Conservation (phyloP, 2,329 filamentous ascomycete genomes). For the Stachybotrys chartarum region DNA sequence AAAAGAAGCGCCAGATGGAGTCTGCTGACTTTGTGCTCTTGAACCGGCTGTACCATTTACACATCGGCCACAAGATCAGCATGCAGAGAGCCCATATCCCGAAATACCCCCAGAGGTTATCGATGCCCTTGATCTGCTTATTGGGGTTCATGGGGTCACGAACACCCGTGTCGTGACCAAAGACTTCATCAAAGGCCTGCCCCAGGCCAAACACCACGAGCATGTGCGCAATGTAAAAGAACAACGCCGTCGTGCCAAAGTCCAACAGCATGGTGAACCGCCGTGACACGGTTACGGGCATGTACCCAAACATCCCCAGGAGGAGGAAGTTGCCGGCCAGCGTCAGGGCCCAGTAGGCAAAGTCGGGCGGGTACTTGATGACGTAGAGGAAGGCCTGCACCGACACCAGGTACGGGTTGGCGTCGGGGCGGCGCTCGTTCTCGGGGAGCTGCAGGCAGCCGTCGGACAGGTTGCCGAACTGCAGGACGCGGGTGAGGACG, state of each 20-base stretch:
- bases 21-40: conserved; percentile 32
- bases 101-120: conserved; percentile 29
- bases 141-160: conserved; percentile 16
- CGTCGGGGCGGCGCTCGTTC: conserved; percentile 17
- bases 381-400: conserved; percentile 37
- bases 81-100: conserved; percentile 26
- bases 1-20: conserved; percentile 41
- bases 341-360: conserved; percentile 36
- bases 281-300: conserved; percentile 22
- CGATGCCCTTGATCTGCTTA: conserved; percentile 20
- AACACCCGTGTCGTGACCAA: conserved; percentile 25
- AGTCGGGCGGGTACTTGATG: conserved; percentile 38
- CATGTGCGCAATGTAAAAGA: conserved; percentile 37
- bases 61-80: conserved; percentile 32
- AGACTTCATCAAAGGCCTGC: conserved; percentile 14
- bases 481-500: conserved; percentile 30
- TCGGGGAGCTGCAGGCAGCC: conserved; percentile 32
- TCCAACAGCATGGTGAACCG: conserved; percentile 28
- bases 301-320: conserved; percentile 25
- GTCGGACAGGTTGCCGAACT: conserved; percentile 36
- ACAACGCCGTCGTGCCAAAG: conserved; percentile 37
- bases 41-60: conserved; percentile 33
- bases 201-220: conserved; percentile 22
- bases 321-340: conserved; percentile 31
- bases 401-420: conserved; percentile 35